Percentiles rank a stretch among this genome's conserved stretches.
These are phyloP conservation scores for Monosporascus sp. DNA, from an alignment of 2,329 filamentous ascomycete species.

Conservation along the genomic window DNA sequence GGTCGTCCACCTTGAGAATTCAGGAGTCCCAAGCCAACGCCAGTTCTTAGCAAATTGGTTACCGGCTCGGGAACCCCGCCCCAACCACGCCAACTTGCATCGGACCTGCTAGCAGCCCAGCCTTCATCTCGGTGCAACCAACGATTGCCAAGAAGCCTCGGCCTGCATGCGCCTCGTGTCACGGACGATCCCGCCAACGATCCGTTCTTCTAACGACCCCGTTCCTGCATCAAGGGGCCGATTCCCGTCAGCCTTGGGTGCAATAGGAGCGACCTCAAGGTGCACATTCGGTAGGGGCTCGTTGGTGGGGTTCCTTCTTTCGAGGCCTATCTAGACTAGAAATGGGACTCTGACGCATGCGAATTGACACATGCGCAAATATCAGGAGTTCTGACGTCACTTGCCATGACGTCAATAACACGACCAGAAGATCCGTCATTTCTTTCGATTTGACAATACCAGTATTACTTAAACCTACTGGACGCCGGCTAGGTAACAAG, in stretches of 20 bases:
- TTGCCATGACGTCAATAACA: background rate
- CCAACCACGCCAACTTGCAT: no score
- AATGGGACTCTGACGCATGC: background rate
- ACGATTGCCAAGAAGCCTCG: background rate
- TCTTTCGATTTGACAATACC: background rate
- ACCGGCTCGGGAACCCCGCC: background rate
- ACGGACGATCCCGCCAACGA: background rate
- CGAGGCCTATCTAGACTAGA: background rate
- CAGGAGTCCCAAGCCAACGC: no score
- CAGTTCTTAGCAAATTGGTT: background rate
- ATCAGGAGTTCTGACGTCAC: background rate
- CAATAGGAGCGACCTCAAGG: no score
- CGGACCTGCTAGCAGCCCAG: background rate
- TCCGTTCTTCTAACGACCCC: background rate
- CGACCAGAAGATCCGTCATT: background rate
- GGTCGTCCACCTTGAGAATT: no score
- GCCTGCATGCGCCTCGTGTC: no score
- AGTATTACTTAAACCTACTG: no score
- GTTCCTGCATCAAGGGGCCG: background rate
- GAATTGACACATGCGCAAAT: background rate
- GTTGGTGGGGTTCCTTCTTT: background rate
- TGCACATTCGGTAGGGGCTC: no score
- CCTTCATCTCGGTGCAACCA: background rate
- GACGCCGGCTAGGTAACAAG: no score
- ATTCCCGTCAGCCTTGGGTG: no score